These are phyloP conservation scores for Aspergillus carbonarius DNA, from an alignment of 2,329 filamentous ascomycete species.

Conservation along the genomic window DNA sequence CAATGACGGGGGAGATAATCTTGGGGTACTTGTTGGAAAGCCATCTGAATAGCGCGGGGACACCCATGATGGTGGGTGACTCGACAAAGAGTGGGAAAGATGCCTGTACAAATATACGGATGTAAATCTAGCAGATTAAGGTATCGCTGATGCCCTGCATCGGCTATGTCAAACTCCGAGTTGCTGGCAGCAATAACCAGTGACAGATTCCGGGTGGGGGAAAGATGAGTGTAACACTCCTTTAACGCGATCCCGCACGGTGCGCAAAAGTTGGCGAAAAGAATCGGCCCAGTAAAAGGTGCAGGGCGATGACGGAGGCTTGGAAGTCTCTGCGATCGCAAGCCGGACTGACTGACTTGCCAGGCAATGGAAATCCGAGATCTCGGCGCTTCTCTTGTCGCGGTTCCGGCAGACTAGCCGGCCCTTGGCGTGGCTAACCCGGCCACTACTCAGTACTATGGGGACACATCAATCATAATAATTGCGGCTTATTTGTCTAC, in stretches of 20 bases:
- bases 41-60: slow-evolving; percentile 94
- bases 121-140: slow-evolving; percentile 8
- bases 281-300: slow-evolving; percentile 5
- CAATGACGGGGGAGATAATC: slow-evolving; percentile 87
- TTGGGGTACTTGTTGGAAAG: slow-evolving; percentile 96
- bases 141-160: slow-evolving; percentile 17
- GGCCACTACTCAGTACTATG: neutral
- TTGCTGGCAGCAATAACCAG: neutral
- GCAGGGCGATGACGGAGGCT: slow-evolving; percentile 6
- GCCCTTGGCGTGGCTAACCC: slow-evolving; percentile 16
- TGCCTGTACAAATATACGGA: slow-evolving; percentile 3
- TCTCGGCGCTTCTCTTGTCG: slow-evolving; percentile 26
- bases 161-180: slow-evolving; percentile 11
- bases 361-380: slow-evolving; percentile 12
- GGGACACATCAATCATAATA: neutral
- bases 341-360: slow-evolving; percentile 3
- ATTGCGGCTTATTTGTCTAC: slow-evolving; percentile 4
- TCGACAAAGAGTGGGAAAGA: neutral
- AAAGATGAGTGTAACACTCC: neutral
- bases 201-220: neutral
- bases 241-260: neutral
- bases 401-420: slow-evolving; percentile 23
- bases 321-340: slow-evolving; percentile 22
- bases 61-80: slow-evolving; percentile 66
- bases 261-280: neutral